These are phyloP conservation scores for Mycena venus DNA, from an alignment of 768 basidiomycete species.

Conservation along the genomic window DNA sequence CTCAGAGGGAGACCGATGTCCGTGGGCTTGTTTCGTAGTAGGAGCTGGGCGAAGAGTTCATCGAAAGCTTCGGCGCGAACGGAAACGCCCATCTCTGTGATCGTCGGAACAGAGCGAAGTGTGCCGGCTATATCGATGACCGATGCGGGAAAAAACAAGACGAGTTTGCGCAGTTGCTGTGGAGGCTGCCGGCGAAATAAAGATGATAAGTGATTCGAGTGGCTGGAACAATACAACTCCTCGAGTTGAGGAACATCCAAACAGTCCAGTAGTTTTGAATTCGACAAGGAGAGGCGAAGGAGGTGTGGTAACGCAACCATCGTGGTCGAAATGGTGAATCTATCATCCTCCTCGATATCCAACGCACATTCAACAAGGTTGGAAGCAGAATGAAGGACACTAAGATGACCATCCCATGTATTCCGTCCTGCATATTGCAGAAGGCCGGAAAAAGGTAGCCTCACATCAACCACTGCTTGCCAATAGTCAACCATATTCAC, in stretches of 20 bases:
- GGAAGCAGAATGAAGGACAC: background rate
- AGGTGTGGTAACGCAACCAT: background rate
- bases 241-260: slow-evolving; percentile 6
- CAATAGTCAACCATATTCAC: background rate
- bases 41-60: background rate
- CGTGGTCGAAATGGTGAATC: background rate
- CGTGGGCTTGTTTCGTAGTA: background rate
- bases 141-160: background rate
- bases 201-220: background rate
- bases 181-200: background rate
- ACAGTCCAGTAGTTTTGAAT: background rate
- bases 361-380: slow-evolving; percentile 14
- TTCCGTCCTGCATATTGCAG: background rate
- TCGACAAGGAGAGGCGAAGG: background rate
- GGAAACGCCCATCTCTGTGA: background rate
- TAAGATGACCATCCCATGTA: background rate
- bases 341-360: background rate
- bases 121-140: background rate
- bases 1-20: background rate
- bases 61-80: background rate
- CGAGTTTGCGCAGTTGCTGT: background rate
- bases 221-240: slow-evolving; percentile 4
- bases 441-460: background rate
- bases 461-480: background rate
- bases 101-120: background rate